Evolutionary conservation across 352 stramenopile genomes (phyloP).

Genomic region (Phytophthora sansomeana): DNA sequence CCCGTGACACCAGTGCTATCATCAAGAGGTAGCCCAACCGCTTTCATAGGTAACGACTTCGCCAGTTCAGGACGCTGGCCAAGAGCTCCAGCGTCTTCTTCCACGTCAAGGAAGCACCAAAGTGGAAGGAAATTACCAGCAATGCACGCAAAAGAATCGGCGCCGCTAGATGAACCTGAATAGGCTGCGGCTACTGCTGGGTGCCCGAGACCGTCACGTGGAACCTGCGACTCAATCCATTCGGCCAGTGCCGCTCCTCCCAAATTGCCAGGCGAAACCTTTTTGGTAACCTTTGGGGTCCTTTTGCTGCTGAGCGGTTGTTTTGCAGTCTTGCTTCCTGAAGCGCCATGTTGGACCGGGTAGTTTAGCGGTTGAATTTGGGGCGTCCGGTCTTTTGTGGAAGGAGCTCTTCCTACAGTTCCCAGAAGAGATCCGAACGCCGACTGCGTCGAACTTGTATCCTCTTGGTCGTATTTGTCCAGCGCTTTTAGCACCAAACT

Average conservation of each 20-base stretch:
- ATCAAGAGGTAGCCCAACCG: slow-evolving; percentile 69
- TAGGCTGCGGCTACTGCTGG: slow-evolving; percentile 47
- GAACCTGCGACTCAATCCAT: slow-evolving; percentile 57
- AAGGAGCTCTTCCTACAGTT: slow-evolving; percentile 22
- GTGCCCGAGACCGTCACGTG: slow-evolving; percentile 59
- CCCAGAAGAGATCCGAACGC: slow-evolving; percentile 40
- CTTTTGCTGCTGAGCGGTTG: slow-evolving; percentile 18
- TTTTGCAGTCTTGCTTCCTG: slow-evolving; percentile 12
- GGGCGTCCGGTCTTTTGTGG: slow-evolving; percentile 17
- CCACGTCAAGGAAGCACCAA: slow-evolving; percentile 79
- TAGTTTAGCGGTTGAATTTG: slow-evolving; percentile 28
- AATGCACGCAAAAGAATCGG: slow-evolving; percentile 38
- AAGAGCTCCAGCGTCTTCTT: slow-evolving; percentile 24
- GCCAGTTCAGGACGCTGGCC: slow-evolving; percentile 25
- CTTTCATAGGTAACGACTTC: slow-evolving; percentile 59
- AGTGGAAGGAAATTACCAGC: slow-evolving; percentile 65
- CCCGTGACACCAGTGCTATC: slow-evolving; percentile 57
- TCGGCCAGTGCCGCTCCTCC: slow-evolving; percentile 40
- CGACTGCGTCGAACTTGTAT: slow-evolving; percentile 27
- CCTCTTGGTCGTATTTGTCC: slow-evolving; percentile 65
- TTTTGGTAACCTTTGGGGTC: slow-evolving; percentile 18
- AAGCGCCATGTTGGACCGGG: slow-evolving; percentile 17
- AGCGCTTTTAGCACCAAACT: slow-evolving; percentile 68
- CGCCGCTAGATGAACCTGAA: slow-evolving; percentile 4
- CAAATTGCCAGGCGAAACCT: slow-evolving; percentile 22